Base-by-base conservation (phyloP, 495 filamentous ascomycete genomes). In the Podospora comata region DNA sequence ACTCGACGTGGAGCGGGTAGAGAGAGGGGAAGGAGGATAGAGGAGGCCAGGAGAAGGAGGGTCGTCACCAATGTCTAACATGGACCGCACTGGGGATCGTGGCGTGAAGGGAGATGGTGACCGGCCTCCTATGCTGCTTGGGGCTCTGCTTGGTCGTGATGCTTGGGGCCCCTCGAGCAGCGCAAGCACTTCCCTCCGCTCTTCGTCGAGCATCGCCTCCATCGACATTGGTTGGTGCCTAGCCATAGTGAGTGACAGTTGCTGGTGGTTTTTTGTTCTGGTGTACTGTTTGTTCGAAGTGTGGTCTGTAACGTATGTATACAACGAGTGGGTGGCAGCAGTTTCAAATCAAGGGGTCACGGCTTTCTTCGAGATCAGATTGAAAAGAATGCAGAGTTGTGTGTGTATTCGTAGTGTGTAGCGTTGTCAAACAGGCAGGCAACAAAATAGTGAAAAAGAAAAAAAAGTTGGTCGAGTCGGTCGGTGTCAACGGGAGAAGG, bases 151-250 rank as follows among this genome's bases (percentile, higher is more conserved):
- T 20, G 80, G 71, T 65, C 74, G 78, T 66, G 60, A 69, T 65
- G 66, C 80, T 76, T 76, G 55, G 28, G 20, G n/a, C 53, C 71
- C 72, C 69, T 89, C 85, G 20, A 92, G 78, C 58, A 91, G 78
- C 65, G 85, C 86, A 71, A 92, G 81, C 56, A 92, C 85, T 78
- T 90, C 90, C 67, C 82, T 83, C 59, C 88, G 84, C 80, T 93
- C 90, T 78, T 92, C 87, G 73, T 92, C 89, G 59, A 91, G 81
- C 64, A 88, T 86, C 26, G 87, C 82, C 80, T 92, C 89, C 67
- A 91, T 85, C 69, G 90, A 91, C 89, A 84, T 84, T 13, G 75
- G 57, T 32, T 72, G 74, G 30, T 74, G 72, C 7, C 67, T 66
- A 30, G 77, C 67, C 76, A 78, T 78, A 65, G 15, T 71, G 74